A percentile compares a stretch with the other conserved stretches of the same genome.
These are phyloP conservation scores for Geotrichum klebahnii DNA, from an alignment of 1,139 yeast genomes.

Conservation along the genomic window DNA sequence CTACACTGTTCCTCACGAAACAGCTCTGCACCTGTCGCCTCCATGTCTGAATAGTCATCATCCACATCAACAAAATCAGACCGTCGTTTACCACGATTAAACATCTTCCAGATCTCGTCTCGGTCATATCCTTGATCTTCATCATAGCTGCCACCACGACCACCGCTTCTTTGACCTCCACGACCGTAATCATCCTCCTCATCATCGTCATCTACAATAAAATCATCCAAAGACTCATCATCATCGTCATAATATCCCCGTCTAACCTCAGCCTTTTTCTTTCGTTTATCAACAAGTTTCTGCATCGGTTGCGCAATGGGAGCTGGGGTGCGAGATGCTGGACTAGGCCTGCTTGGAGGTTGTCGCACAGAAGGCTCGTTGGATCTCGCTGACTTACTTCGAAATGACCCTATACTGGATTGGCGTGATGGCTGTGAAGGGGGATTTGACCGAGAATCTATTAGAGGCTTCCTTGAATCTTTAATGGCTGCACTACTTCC, in stretches of 20 bases:
- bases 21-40: conserved; percentile 86
- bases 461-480: not conserved
- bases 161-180: conserved; percentile 24
- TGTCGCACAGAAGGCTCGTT: not conserved
- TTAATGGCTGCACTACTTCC: conserved; percentile 7
- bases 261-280: conserved; percentile 13
- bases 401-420: not conserved
- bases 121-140: conserved; percentile 55
- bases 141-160: conserved; percentile 6
- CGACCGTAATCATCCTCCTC: conserved; percentile 29
- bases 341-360: conserved; percentile 4
- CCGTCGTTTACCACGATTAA: conserved; percentile 60
- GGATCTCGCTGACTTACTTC: not conserved
- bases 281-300: conserved; percentile 28
- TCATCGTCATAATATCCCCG: conserved; percentile 27
- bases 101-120: conserved; percentile 86
- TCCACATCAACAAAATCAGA: conserved; percentile 46
- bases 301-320: conserved; percentile 36
- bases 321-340: conserved; percentile 27
- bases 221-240: conserved; percentile 38
- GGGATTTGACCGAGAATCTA: too few species aligned
- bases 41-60: conserved; percentile 78
- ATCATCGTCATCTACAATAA: conserved; percentile 39
- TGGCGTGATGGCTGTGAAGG: not conserved
- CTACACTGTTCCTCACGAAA: conserved; percentile 75